Evolutionary conservation across 495 filamentous ascomycete genomes (phyloP), one percentile per base, ranked within the genome.

Genomic region (Hypoxylon trugodes): DNA sequence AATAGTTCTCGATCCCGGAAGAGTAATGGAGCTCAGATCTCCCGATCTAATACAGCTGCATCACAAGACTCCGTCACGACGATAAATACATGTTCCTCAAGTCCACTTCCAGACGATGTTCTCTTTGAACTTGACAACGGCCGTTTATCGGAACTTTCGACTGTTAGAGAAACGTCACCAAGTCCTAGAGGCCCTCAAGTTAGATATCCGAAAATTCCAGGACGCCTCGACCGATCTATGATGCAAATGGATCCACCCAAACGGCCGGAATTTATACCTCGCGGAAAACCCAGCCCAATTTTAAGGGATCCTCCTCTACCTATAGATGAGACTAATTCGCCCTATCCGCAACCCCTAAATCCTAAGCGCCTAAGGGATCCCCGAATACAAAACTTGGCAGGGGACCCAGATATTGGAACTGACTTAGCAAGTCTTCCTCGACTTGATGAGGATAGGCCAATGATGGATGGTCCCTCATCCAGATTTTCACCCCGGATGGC

Each of bases 121-220:
- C 32, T 49, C 41, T 58, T 51, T 10, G 63, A 60, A 3, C 43
- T 46, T 18, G 59, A 68, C 12, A 24, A 60, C 15, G 32, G 41
- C 35, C 59, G 40, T 40, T 58, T 69, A 26, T 66, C 69, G 2
- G 71, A 74, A 8, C 69, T 83, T 0, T 79, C 81, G 1, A 80
- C 82, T 1, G 78, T 83, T 1, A 68, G 66, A 3, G 79, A 82
- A 63, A 77, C 73, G 0, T 36, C 46, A 18, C 59, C 69, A 3
- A 56, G 65, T 24, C 70, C 71, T n/a, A 75, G 78, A 1, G 71
- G 67, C 13, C 76, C 75, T 22, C 78, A 77, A 3, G 77, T 80
- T 7, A 66, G 37, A 2, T 81, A 82, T 35, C 79, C 81, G 43
- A 76, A 74, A 53, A 76, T 81, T 9, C 61, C 69, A 13, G 72